These are phyloP conservation scores for Tanacetum coccineum DNA, from an alignment of 129 eudicot genomes.

Conservation along the genomic window DNA sequence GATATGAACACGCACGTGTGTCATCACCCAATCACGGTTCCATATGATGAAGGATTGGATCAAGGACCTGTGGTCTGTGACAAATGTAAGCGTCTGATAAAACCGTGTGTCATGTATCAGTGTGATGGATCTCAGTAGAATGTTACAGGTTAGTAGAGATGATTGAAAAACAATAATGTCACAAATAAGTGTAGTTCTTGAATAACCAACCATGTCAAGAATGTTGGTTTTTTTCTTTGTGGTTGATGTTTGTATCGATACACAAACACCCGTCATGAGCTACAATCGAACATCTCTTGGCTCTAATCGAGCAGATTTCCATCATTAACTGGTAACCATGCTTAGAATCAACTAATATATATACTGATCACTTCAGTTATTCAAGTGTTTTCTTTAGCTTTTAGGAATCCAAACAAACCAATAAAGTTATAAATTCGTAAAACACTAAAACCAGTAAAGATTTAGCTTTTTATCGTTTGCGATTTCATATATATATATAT, in stretches of 20 bases:
- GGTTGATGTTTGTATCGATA: slow-evolving; percentile 1
- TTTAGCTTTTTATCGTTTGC: neutral
- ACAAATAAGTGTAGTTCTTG: slow-evolving; percentile 20
- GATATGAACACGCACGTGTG: slow-evolving; percentile 30
- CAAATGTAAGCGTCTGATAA: slow-evolving; percentile 43
- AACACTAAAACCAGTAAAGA: no score
- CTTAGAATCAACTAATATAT: no score
- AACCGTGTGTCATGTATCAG: slow-evolving; percentile 42
- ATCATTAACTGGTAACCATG: no score
- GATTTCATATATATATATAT: neutral
- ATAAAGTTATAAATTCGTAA: no score
- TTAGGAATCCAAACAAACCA: no score
- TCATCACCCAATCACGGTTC: slow-evolving; percentile 36
- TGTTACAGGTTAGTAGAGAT: slow-evolving; percentile 20
- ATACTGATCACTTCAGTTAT: no score
- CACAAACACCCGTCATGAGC: neutral
- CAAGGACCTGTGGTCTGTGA: slow-evolving; percentile 34
- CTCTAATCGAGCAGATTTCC: no score
- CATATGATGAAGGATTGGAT: slow-evolving; percentile 43
- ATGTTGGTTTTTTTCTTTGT: neutral
- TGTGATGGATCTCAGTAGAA: slow-evolving; percentile 40
- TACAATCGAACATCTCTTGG: no score
- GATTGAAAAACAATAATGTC: neutral
- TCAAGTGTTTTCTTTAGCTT: no score
- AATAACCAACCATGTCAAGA: slow-evolving; percentile 12